Base-by-base conservation (phyloP, 1,284 basidiomycete genomes). In the Cutaneotrichosporon curvatum region DNA sequence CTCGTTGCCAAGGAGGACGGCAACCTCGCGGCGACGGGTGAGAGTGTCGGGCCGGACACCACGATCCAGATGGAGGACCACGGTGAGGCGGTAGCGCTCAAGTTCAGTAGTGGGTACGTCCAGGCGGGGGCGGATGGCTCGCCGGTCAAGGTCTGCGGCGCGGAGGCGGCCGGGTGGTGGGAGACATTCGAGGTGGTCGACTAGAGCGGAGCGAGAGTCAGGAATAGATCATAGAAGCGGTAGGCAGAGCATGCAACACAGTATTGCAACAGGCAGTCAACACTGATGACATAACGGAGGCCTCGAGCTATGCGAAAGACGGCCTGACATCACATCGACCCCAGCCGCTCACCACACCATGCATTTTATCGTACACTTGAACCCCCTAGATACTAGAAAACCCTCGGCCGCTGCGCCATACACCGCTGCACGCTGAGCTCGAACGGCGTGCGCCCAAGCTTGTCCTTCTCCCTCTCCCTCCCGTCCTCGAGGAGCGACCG, bases 391-490 rank as follows among this genome's bases (percentile, higher is more conserved):
- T 44, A 16, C 7, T 11, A 10, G 6, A 36, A 35, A 20, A n/a
- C 41, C 22, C 50, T 43, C 10, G 66, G 67, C 35, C 63, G 52
- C 51, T 68, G 67, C 9, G 59, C 59, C 22, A 64, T 18, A 48
- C 60, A 62, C 40, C 68, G 55, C 43, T 62, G 59, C 2, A 63
- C 57, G 37, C 60, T 62, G 48, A 66, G 46, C 56, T 67, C 65
- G 40, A 70, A 64, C 32, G 66, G 65, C 7, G 61, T 62, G 54
- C 56, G 59, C 8, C 66, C 65, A 15, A 25, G 21, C 43, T 45
- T 43, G 18, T 54, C 48, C 1, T 37, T 38, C 19, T 21, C 41
- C 30, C 47, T 41, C 7, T 43, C 32, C 5, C 45, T 40, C 15
- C 40, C 28, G 15, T 47, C 37, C 45, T 53, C 43, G 15, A 30